Conservation (phyloP, 2,329 filamentous ascomycete species). For the Beauveria rudraprayagi region DNA sequence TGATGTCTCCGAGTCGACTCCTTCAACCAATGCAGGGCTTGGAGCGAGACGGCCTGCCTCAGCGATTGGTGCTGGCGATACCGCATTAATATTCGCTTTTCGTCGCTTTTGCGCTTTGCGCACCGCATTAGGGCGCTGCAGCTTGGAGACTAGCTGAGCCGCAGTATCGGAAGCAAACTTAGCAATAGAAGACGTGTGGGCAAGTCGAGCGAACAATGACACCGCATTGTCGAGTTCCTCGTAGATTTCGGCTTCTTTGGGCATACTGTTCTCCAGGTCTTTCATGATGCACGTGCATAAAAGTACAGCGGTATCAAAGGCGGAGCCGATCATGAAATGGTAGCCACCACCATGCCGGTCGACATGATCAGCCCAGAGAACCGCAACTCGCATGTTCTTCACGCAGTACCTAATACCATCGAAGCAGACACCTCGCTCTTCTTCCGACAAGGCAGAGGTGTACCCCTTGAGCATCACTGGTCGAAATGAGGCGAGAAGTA, state of each 20-base stretch:
- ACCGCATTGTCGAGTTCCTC: constrained; percentile 4
- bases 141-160: neutral
- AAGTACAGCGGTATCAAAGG: constrained; percentile 43
- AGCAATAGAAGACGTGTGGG: neutral
- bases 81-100: neutral
- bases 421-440: constrained; percentile 31
- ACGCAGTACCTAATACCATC: constrained; percentile 36
- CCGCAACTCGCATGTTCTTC: constrained; percentile 31
- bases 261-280: constrained; percentile 32
- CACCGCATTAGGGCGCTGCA: neutral
- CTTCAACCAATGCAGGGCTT: neutral
- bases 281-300: constrained; percentile 44
- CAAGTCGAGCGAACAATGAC: neutral
- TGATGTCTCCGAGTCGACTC: neutral
- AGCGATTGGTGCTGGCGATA: neutral
- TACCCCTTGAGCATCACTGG: constrained; percentile 33
- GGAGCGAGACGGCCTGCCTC: neutral
- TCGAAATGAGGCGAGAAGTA: constrained; percentile 37
- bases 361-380: constrained; percentile 15
- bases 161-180: neutral
- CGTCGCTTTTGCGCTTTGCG: neutral
- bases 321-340: constrained; percentile 39
- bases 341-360: constrained; percentile 34
- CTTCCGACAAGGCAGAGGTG: constrained; percentile 18
- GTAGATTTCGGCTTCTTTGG: constrained; percentile 15